Evolutionary conservation across 176 grass and related monocot species (phyloP).

Genomic region (Panicum miliaceum): DNA sequence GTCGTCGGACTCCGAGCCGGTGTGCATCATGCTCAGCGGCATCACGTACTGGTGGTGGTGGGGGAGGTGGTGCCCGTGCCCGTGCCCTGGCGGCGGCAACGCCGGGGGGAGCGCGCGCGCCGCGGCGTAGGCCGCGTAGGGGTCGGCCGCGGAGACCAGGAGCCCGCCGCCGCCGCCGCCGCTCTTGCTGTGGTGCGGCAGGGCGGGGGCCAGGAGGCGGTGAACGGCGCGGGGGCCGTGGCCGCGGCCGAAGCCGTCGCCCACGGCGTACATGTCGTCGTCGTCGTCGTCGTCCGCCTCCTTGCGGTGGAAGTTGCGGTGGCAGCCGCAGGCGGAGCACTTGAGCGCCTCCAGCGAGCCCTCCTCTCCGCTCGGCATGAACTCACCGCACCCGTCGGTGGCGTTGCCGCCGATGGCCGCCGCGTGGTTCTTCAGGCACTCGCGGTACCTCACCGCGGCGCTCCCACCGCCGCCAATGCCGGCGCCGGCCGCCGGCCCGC

Average conservation of each 20-base stretch:
- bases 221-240: constrained; percentile 31
- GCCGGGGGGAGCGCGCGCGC: constrained; percentile 30
- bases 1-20: constrained; percentile 88
- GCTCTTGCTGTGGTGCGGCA: constrained; percentile 24
- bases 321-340: constrained; percentile 91
- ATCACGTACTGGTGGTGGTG: constrained; percentile 62
- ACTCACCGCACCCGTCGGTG: constrained; percentile 93
- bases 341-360: constrained; percentile 84
- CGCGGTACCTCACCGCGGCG: constrained; percentile 62
- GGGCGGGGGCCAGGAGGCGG: constrained; percentile 41
- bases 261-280: not conserved
- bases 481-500: not conserved
- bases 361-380: constrained; percentile 86
- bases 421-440: constrained; percentile 98
- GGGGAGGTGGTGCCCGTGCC: not conserved
- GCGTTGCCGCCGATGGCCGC: constrained; percentile 85
- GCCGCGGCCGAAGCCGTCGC: constrained; percentile 10
- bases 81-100: not conserved
- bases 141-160: constrained; percentile 38
- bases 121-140: constrained; percentile 48
- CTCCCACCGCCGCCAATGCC: constrained; percentile 12
- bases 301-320: constrained; percentile 97
- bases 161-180: constrained; percentile 35
- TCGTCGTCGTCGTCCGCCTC: constrained; percentile 45
- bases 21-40: constrained; percentile 76